These are phyloP conservation scores for Arthrobotrys megalospora DNA, from an alignment of 2,329 filamentous ascomycete genomes.

Conservation along the genomic window DNA sequence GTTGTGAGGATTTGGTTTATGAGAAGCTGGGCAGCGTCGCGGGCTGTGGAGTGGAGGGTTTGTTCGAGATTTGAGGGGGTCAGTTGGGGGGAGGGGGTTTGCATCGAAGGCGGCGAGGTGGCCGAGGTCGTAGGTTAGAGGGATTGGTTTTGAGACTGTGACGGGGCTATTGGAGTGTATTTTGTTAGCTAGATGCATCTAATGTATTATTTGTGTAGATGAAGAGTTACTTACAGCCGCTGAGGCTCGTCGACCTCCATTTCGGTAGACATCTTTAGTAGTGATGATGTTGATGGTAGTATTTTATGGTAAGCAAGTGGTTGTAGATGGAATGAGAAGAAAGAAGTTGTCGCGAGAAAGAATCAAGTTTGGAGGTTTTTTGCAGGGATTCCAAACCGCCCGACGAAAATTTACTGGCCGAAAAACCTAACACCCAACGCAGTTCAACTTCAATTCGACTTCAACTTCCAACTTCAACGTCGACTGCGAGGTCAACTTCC, in stretches of 20 bases:
- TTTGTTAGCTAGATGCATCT: conserved; percentile 8
- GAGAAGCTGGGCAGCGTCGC: conserved; percentile 90
- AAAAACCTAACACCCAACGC: conserved; percentile 53
- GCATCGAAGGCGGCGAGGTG: conserved; percentile 88
- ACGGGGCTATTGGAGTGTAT: conserved; percentile 57
- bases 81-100: conserved; percentile 80
- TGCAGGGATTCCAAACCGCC: conserved; percentile 38
- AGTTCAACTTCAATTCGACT: conserved; percentile 9
- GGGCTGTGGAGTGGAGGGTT: conserved; percentile 80
- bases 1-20: conserved; percentile 95
- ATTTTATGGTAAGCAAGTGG: not conserved
- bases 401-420: conserved; percentile 26
- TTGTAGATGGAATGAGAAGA: conserved; percentile 15
- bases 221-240: conserved; percentile 29
- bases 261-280: conserved; percentile 39
- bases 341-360: conserved; percentile 14
- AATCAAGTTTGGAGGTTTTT: not conserved
- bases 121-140: conserved; percentile 92
- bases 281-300: not conserved
- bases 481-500: too few relatives aligned
- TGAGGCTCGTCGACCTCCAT: conserved; percentile 59
- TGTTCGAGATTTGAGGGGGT: conserved; percentile 73
- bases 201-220: not conserved
- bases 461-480: not conserved
- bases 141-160: conserved; percentile 82